These are phyloP conservation scores for Prunus davidiana DNA, from an alignment of 306 rosid species.

Conservation along the genomic window DNA sequence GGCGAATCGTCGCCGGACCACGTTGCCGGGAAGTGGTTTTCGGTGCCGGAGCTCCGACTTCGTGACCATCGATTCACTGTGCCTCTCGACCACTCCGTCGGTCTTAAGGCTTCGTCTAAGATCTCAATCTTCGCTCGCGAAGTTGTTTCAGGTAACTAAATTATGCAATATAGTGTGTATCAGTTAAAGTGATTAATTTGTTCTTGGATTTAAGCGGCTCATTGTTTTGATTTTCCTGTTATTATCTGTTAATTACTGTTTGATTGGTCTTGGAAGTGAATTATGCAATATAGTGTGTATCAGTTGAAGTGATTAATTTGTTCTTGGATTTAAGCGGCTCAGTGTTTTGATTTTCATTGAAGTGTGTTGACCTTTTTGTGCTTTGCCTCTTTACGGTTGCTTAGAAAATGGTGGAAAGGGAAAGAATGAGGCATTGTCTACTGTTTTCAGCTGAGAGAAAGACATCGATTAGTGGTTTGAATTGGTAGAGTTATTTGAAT, in stretches of 20 bases:
- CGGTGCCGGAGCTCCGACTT: slow-evolving; percentile 81
- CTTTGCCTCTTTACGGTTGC: background rate
- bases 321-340: background rate
- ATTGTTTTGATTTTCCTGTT: background rate
- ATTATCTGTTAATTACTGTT: background rate
- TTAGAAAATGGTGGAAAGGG: background rate
- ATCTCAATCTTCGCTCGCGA: slow-evolving; percentile 92
- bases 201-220: background rate
- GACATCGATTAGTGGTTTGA: background rate
- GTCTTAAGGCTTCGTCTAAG: slow-evolving; percentile 37
- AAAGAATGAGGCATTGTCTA: background rate
- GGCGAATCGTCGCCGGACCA: slow-evolving; percentile 46
- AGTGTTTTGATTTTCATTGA: background rate
- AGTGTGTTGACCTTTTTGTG: background rate
- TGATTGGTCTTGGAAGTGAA: background rate
- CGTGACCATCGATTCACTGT: slow-evolving; percentile 75
- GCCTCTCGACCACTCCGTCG: slow-evolving; percentile 66
- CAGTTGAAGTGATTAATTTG: background rate
- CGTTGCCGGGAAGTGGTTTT: slow-evolving; percentile 57
- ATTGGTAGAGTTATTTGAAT: background rate
- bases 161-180: background rate
- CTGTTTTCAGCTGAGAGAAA: background rate
- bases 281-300: background rate
- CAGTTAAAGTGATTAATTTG: background rate
- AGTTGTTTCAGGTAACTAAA: slow-evolving; percentile 64